A percentile compares a stretch with the other conserved stretches of the same genome.
phyloP scores from a whole-genome alignment of 495 filamentous ascomycete genomes.

The Penicillium silybi region DNA sequence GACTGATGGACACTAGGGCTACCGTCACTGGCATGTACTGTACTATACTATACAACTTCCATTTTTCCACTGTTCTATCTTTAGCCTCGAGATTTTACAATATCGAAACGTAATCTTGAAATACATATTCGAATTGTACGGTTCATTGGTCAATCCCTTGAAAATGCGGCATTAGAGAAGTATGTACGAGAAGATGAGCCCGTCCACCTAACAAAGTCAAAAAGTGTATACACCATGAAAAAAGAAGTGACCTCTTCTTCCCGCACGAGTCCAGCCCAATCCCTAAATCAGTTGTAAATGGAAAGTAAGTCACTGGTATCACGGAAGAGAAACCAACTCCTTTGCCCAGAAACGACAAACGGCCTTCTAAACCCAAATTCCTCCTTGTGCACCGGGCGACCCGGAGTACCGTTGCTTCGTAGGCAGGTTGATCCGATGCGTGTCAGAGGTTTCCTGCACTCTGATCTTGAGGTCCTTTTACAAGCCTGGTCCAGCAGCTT shows the following conservation, averaged over 20 bases:
- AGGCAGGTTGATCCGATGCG: conserved; percentile 1
- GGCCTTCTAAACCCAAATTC: conserved; percentile 12
- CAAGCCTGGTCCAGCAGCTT: not conserved
- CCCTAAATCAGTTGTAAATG: conserved; percentile 18
- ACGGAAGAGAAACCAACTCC: conserved; percentile 30
- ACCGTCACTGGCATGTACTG: conserved; percentile 74
- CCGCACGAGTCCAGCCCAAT: conserved; percentile 4
- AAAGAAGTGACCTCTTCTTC: not conserved
- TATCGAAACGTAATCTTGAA: not conserved
- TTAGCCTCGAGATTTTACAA: not conserved
- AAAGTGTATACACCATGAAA: conserved; percentile 16
- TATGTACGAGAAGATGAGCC: conserved; percentile 18
- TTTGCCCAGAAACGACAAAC: conserved; percentile 21
- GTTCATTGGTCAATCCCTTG: not conserved
- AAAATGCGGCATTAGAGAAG: conserved; percentile 15
- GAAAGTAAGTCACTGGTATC: conserved; percentile 28
- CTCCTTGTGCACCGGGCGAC: conserved; percentile 2
- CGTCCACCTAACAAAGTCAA: conserved; percentile 3
- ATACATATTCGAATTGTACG: not conserved
- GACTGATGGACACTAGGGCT: conserved; percentile 51
- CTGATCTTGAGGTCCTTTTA: conserved; percentile 1
- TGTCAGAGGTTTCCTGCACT: not conserved
- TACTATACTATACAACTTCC: conserved; percentile 10
- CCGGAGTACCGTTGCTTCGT: conserved; percentile 9
- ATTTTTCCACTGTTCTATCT: not conserved